Conservation (phyloP, 768 basidiomycete species). For the Coprinopsis marcescibilis region DNA sequence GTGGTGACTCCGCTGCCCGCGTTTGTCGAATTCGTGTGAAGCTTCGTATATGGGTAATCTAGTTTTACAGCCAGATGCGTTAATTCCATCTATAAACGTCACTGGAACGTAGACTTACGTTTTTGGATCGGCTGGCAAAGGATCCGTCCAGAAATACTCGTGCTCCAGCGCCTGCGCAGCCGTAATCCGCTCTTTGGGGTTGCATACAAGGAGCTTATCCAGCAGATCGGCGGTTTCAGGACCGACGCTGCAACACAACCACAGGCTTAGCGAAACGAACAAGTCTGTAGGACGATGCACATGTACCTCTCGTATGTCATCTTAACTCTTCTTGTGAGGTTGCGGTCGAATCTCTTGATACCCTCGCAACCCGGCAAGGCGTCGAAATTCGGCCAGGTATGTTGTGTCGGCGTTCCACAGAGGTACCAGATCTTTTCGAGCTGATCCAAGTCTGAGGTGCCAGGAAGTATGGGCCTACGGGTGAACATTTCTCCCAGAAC, state of each 20-base stretch:
- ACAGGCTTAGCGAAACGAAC: constrained; percentile 3
- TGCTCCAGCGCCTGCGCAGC: constrained; percentile 86
- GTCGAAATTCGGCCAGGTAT: constrained; percentile 76
- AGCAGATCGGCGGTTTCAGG: constrained; percentile 74
- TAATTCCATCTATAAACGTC: background rate
- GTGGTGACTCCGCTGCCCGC: constrained; percentile 48
- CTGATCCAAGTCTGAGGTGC: constrained; percentile 88
- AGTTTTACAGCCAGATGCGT: constrained; percentile 2
- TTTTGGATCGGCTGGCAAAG: constrained; percentile 80
- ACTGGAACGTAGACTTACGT: constrained; percentile 39
- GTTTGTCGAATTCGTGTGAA: constrained; percentile 79
- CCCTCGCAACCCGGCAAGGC: constrained; percentile 75
- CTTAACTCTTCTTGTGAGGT: constrained; percentile 50
- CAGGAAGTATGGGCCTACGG: constrained; percentile 80
- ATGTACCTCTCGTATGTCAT: constrained; percentile 55
- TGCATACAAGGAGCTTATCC: constrained; percentile 75
- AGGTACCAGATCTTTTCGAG: constrained; percentile 82
- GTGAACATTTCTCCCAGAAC: constrained; percentile 97
- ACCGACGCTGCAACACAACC: constrained; percentile 44
- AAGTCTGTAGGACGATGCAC: background rate
- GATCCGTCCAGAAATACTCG: constrained; percentile 92
- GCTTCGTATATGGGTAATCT: constrained; percentile 76
- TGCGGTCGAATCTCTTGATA: constrained; percentile 53
- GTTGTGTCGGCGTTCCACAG: constrained; percentile 85
- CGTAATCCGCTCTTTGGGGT: constrained; percentile 79